A percentile compares a stretch with the other conserved stretches of the same genome.
Evolutionary conservation across 176 grass and related monocot genomes (phyloP).

Genomic region (Bothriochloa decipiens): DNA sequence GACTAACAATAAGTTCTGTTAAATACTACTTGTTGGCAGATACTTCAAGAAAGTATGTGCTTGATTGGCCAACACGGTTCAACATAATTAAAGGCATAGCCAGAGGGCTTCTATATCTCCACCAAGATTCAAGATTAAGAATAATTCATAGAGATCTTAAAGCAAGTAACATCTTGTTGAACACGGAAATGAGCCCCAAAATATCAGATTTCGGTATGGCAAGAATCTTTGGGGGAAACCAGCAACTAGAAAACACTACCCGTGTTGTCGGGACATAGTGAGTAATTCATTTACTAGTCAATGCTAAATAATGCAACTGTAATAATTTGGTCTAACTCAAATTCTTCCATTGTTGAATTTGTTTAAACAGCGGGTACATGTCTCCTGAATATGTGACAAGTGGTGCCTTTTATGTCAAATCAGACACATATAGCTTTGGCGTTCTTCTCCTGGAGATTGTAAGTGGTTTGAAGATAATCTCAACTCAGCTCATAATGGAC

Average conservation of each 20-base stretch:
- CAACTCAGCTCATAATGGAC: neutral
- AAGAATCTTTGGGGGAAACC: slow-evolving; percentile 51
- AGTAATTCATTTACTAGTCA: slow-evolving; percentile 24
- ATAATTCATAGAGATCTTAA: slow-evolving; percentile 62
- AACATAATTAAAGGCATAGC: slow-evolving; percentile 56
- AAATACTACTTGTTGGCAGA: slow-evolving; percentile 11
- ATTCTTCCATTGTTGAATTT: neutral
- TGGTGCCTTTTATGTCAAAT: slow-evolving; percentile 60
- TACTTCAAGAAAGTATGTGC: slow-evolving; percentile 13
- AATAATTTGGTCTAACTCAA: neutral
- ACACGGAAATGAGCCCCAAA: slow-evolving; percentile 49
- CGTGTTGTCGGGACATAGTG: slow-evolving; percentile 59
- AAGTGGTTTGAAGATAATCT: slow-evolving; percentile 48
- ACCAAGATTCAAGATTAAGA: slow-evolving; percentile 63
- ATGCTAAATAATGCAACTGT: neutral
- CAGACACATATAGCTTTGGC: slow-evolving; percentile 63
- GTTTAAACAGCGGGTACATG: slow-evolving; percentile 62
- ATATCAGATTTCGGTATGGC: slow-evolving; percentile 74
- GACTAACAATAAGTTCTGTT: neutral
- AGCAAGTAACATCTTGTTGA: slow-evolving; percentile 59
- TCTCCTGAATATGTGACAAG: slow-evolving; percentile 67
- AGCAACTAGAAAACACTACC: slow-evolving; percentile 47
- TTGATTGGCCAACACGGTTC: slow-evolving; percentile 53
- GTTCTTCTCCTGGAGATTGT: slow-evolving; percentile 65
- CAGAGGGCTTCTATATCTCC: slow-evolving; percentile 62